Percentiles rank a stretch among this genome's conserved stretches.
Conservation (phyloP, 1,139 yeast species). For the Geotrichum cucujoidarum region DNA sequence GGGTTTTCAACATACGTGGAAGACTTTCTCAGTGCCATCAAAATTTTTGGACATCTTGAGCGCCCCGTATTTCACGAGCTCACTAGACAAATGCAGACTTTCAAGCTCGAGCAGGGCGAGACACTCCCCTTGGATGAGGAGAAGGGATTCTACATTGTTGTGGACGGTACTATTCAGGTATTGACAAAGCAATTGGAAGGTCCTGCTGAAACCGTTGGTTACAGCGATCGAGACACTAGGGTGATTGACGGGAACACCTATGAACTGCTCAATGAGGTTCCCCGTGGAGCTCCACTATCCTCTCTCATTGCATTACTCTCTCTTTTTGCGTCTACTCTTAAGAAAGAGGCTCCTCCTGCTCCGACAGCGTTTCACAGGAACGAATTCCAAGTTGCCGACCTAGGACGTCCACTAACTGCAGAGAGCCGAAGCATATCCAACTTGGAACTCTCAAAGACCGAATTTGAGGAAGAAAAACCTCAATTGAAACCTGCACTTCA, state of each 20-base stretch:
- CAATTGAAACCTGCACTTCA: not conserved
- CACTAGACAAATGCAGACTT: constrained; percentile 88
- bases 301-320: constrained; percentile 77
- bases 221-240: constrained; percentile 1
- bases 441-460: not conserved
- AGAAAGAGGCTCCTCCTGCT: not conserved
- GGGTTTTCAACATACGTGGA: constrained; percentile 62
- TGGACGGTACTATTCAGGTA: constrained; percentile 83
- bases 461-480: not conserved
- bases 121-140: constrained; percentile 66
- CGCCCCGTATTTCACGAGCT: constrained; percentile 86
- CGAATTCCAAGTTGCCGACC: not conserved
- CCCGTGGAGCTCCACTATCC: constrained; percentile 77
- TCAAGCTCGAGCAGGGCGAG: constrained; percentile 74
- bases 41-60: constrained; percentile 90
- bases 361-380: not conserved
- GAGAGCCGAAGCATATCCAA: constrained; percentile 7
- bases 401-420: not conserved
- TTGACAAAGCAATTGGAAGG: constrained; percentile 45
- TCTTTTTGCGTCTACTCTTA: constrained; percentile 48
- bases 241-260: constrained; percentile 52
- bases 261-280: constrained; percentile 76
- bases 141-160: constrained; percentile 87
- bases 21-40: constrained; percentile 84
- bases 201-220: not conserved